These are phyloP conservation scores for Saturnispora gosingensis DNA, from an alignment of 805 yeast genomes.

Conservation along the genomic window DNA sequence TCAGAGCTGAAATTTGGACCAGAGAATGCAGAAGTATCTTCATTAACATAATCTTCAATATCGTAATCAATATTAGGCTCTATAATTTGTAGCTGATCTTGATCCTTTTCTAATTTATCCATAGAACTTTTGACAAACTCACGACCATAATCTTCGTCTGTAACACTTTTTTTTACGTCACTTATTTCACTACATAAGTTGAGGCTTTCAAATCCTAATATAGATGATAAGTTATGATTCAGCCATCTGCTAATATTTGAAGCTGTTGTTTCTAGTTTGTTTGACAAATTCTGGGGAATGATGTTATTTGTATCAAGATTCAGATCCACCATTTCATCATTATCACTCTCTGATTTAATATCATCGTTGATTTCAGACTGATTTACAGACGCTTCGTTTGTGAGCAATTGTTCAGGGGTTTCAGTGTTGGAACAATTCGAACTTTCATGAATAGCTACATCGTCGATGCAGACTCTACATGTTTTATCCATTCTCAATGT, in stretches of 20 bases:
- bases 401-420: not conserved
- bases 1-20: constrained; percentile 1
- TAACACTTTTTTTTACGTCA: constrained; percentile 6
- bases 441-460: constrained; percentile 25
- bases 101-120: constrained; percentile 6
- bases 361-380: not conserved
- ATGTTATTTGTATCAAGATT: not conserved
- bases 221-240: not conserved
- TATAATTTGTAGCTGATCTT: not conserved
- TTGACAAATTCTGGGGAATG: not conserved
- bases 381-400: not conserved
- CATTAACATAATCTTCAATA: constrained; percentile 6
- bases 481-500: constrained; percentile 44
- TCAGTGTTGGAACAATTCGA: not conserved
- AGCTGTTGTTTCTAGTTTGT: not conserved
- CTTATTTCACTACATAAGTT: constrained; percentile 7
- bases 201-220: not conserved
- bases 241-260: not conserved
- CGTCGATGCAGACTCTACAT: constrained; percentile 60
- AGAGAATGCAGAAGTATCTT: not conserved
- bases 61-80: constrained; percentile 8
- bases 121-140: constrained; percentile 1
- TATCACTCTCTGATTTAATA: not conserved
- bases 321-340: not conserved
- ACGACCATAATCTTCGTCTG: constrained; percentile 5